Evolutionary conservation across 176 grass and related monocot genomes (phyloP), one percentile per base, ranked within the genome.

Genomic region (Melocanna baccifera): DNA sequence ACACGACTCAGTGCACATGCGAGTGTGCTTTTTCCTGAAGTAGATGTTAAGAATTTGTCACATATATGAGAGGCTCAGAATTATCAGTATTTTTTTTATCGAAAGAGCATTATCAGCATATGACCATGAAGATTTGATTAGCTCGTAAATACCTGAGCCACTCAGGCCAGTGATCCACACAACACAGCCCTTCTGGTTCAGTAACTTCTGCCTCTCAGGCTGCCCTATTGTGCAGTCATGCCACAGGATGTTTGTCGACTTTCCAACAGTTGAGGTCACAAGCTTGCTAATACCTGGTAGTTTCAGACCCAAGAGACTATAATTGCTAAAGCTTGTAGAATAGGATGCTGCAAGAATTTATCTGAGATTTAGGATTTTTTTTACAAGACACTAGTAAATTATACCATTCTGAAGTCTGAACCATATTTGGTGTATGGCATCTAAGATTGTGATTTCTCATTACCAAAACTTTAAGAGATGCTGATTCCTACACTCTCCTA

Each of bases 151-250:
- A 91, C 93, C 94, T 83, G 94, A 93, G 22, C 94, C 94, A 47
- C 94, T 96, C 46, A 96, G 84, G 23, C 94, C 94, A 26, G 91
- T 93, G 86, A 96, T 93, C 91, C 91, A 96, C 22, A 93, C 91
- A 12, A 96, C 84, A 75, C 89, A 96, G 0, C 91, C 94, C 86
- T 96, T 96, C 48, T 93, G 91, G 34, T 89, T 91, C 69, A 93
- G 86, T 43, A 96, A 69, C 12, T 78, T 69, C 65, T 96, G 87
- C 43, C 91, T 86, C 42, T 93, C 89, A 1, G 52, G 9, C 53
- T 84, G 80, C 28, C 91, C 84, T 20, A 93, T 88, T 40, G 94
- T 53, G 69, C 91, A 89, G 25, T 96, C 91, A 69, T 96, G 91
- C 94, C 94, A 93, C 25, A 89, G 73, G 26, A 96, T 91, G 51